Percentiles rank a stretch among this genome's conserved stretches.
Evolutionary conservation across 2,329 filamentous ascomycete species (phyloP).

Genomic region (Hymenoscyphus albidus): DNA sequence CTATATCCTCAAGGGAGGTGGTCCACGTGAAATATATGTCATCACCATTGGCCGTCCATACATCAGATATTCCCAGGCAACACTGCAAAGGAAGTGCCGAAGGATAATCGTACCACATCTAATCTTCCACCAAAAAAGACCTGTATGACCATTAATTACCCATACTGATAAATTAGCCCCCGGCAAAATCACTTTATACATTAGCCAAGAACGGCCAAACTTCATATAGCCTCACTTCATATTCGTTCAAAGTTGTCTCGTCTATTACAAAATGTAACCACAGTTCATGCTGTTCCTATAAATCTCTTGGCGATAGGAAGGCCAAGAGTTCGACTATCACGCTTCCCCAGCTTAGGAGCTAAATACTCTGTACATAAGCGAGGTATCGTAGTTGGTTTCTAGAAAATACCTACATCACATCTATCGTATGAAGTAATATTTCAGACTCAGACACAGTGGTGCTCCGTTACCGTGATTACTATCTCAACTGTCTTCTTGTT

Average conservation of each 20-base stretch:
- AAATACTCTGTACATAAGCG: neutral
- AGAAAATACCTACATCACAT: neutral
- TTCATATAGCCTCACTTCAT: neutral
- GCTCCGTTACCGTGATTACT: constrained; percentile 18
- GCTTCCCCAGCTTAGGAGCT: neutral
- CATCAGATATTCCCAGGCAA: neutral
- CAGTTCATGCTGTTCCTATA: neutral
- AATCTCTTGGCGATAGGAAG: neutral
- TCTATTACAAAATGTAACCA: neutral
- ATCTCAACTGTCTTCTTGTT: constrained; percentile 21
- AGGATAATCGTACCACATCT: neutral
- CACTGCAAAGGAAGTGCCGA: neutral
- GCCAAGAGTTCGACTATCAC: neutral
- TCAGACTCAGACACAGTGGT: neutral
- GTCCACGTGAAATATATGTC: neutral
- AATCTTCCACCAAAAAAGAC: neutral
- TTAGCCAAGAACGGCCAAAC: neutral
- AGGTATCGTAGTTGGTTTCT: neutral
- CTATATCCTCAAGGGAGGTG: neutral
- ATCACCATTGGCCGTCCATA: neutral
- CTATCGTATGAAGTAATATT: neutral
- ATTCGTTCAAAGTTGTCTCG: neutral
- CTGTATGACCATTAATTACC: neutral
- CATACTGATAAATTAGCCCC: neutral
- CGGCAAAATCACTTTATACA: neutral